These are phyloP conservation scores for Penicilliopsis zonata DNA, from an alignment of 495 filamentous ascomycete species.

Conservation along the genomic window DNA sequence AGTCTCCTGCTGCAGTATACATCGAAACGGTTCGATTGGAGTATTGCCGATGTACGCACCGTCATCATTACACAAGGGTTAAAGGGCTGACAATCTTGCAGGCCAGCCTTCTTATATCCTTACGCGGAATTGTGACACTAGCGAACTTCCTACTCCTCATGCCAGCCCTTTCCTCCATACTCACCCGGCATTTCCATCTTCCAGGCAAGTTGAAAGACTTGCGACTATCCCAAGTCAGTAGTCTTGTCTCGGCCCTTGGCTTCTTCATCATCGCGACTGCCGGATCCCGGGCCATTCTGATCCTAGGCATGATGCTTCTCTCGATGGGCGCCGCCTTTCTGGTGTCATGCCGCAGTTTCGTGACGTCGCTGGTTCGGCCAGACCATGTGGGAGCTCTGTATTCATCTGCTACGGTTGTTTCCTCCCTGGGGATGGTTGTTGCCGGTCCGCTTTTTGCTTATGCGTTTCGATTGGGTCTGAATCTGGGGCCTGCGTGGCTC, in stretches of 20 bases:
- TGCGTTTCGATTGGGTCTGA: slow-evolving; percentile 25
- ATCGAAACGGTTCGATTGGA: slow-evolving; percentile 30
- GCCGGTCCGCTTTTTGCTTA: slow-evolving; percentile 25
- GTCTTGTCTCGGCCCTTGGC: slow-evolving; percentile 16
- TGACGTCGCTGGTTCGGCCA: slow-evolving; percentile 22
- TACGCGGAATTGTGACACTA: slow-evolving; percentile 24
- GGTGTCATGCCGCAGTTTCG: slow-evolving; percentile 20
- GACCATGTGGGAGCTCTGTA: slow-evolving; percentile 22
- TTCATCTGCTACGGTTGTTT: slow-evolving; percentile 19
- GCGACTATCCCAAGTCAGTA: slow-evolving; percentile 17
- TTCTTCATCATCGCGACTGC: slow-evolving; percentile 19
- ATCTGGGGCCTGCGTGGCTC: slow-evolving; percentile 20
- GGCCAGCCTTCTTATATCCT: slow-evolving; percentile 26
- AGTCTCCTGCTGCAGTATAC: slow-evolving; percentile 27
- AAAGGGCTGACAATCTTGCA: no score
- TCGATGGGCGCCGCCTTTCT: slow-evolving; percentile 22
- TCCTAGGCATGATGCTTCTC: slow-evolving; percentile 20
- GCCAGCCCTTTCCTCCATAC: slow-evolving; percentile 11
- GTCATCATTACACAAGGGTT: no score
- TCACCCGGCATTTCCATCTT: slow-evolving; percentile 11
- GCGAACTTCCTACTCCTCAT: slow-evolving; percentile 19
- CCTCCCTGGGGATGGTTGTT: slow-evolving; percentile 17
- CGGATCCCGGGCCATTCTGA: slow-evolving; percentile 17
- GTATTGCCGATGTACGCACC: slow-evolving; percentile 22
- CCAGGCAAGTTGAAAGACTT: slow-evolving; percentile 20